Evolutionary conservation across 2,329 filamentous ascomycete genomes (phyloP).

Genomic region (Cordyceps javanica): DNA sequence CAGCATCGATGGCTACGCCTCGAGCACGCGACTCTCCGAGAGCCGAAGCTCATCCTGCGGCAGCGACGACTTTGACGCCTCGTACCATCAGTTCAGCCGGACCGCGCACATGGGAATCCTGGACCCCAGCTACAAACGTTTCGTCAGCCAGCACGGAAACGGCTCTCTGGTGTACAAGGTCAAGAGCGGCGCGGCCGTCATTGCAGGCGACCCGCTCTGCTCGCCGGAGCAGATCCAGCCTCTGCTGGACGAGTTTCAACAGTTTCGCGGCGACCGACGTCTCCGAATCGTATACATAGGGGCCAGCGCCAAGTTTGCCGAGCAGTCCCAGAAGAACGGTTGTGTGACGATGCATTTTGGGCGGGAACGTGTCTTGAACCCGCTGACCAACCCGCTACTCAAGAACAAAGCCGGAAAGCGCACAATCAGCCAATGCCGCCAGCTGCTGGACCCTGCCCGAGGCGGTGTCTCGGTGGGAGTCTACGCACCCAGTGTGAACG

Average conservation of each 20-base stretch:
- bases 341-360: conserved; percentile 18
- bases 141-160: conserved; percentile 16
- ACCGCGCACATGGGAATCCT: conserved; percentile 20
- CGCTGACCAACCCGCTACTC: conserved; percentile 16
- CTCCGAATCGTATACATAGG: conserved; percentile 18
- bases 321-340: conserved; percentile 10
- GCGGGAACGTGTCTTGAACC: conserved; percentile 17
- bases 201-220: conserved; percentile 19
- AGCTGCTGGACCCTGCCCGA: conserved; percentile 16
- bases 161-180: conserved; percentile 18
- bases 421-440: conserved; percentile 18
- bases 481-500: conserved; percentile 6
- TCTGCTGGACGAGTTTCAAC: conserved; percentile 16
- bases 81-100: conserved; percentile 16
- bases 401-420: conserved; percentile 17
- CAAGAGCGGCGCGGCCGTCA: conserved; percentile 14
- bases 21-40: neutral
- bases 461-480: conserved; percentile 14
- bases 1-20: conserved; percentile 3
- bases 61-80: conserved; percentile 6
- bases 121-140: conserved; percentile 18
- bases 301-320: conserved; percentile 16
- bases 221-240: conserved; percentile 4
- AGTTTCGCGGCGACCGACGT: conserved; percentile 8
- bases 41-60: neutral